These are phyloP conservation scores for Acacia pycnantha DNA, from an alignment of 331 rosid genomes.

Conservation along the genomic window DNA sequence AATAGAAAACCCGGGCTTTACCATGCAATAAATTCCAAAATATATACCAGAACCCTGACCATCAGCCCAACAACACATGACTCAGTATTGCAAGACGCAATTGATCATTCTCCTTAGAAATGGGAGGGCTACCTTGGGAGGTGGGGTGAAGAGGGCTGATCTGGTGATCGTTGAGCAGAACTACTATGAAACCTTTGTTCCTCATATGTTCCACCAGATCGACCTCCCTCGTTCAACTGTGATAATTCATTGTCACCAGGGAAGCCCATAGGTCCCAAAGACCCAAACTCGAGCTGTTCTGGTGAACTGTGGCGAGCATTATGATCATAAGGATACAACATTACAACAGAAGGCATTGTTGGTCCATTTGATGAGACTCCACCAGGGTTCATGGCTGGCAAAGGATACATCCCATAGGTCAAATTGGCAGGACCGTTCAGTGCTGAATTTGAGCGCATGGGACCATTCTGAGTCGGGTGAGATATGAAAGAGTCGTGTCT, in stretches of 20 bases:
- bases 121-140: constrained; percentile 56
- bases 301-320: constrained; percentile 54
- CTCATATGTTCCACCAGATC: constrained; percentile 56
- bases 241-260: constrained; percentile 57
- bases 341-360: constrained; percentile 75
- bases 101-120: not conserved
- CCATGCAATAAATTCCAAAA: not conserved
- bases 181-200: constrained; percentile 78
- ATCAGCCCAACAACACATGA: not conserved
- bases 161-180: constrained; percentile 68
- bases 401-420: constrained; percentile 74
- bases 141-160: constrained; percentile 88
- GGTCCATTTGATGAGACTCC: constrained; percentile 82
- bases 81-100: not conserved
- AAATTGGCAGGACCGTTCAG: constrained; percentile 63
- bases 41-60: not conserved
- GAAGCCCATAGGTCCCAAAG: constrained; percentile 84
- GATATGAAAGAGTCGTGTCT: constrained; percentile 61
- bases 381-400: constrained; percentile 67
- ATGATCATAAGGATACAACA: constrained; percentile 86
- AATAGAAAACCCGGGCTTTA: not conserved
- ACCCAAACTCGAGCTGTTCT: constrained; percentile 92
- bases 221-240: constrained; percentile 63
- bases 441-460: constrained; percentile 61
- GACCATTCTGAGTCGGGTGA: constrained; percentile 74